Base-by-base conservation (phyloP, 306 rosid species). In the Dalbergia oliveri region DNA sequence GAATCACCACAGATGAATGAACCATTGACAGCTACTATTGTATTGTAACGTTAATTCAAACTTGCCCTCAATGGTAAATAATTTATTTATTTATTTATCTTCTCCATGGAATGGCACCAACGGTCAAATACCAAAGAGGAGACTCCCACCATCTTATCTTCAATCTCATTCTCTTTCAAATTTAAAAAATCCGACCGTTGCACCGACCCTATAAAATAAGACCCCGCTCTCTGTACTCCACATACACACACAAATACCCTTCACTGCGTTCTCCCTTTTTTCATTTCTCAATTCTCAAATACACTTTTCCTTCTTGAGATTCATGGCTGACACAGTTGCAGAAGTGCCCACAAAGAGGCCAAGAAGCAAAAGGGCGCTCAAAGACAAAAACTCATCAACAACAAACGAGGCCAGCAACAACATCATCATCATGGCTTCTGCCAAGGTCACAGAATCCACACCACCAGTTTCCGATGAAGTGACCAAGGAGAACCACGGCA, bases 141-240 rank as follows among this genome's bases (percentile, higher is more conserved):
- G 7, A 6, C 37, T 65, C 54, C 26, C 14, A 14, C 3, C 1
- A 4, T 47, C 11, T 31, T 26, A 81, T 43, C 61, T 70, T 31
- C 74, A 5, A 21, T 58, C 69, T 16, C 35, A 1, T 69, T 78
- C 65, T 19, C 16, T 86, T 88, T 79, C 69, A 87, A 83, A 88
- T 88, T 90, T 86, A n/a, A 88, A 91, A 87, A 81, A 73, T 47
- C 3, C 5, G 51, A 81, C 91, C 97, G 97, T 94, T 94, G 82
- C 18, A 12, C 9, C 47, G 2, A 35, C 14, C 70, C 86, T 71
- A 56, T 86, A 86, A 79, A 85, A 72, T 44, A 12, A 16, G 58
- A 33, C 50, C 56, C 33, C 6, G 6, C 35, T 53, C 9, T 6
- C 26, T 37, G 3, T 8, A 12, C 2, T 9, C 12, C 3, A 53